Conservation (phyloP, 441 rosid genomes). For the Viola pubescens region DNA sequence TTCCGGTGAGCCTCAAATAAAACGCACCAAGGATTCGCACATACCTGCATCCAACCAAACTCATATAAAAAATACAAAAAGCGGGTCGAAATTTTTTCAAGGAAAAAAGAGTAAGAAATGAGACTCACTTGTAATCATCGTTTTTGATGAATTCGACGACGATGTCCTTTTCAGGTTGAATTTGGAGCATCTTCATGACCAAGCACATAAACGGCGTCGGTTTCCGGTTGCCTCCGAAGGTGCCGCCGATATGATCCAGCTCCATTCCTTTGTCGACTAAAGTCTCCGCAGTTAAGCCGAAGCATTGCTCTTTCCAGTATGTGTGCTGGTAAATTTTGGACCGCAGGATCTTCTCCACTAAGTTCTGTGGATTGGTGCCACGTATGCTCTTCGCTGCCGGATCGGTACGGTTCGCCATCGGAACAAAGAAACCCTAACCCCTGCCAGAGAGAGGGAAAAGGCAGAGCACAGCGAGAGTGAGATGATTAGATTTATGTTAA, state of each 20-base stretch:
- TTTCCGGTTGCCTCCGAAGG: slow-evolving; percentile 73
- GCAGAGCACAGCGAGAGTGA: not conserved
- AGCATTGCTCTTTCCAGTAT: slow-evolving; percentile 95
- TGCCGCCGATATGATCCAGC: slow-evolving; percentile 86
- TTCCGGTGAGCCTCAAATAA: slow-evolving; percentile 77
- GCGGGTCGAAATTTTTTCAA: not conserved
- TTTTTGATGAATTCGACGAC: slow-evolving; percentile 91
- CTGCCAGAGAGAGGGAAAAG: not conserved
- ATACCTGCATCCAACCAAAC: slow-evolving; percentile 37
- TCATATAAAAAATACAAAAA: not conserved
- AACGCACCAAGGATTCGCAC: slow-evolving; percentile 88
- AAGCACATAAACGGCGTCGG: slow-evolving; percentile 91
- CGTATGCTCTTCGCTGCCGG: slow-evolving; percentile 79
- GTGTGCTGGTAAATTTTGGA: slow-evolving; percentile 85
- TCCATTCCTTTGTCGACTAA: slow-evolving; percentile 96
- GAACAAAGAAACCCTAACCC: slow-evolving; percentile 7
- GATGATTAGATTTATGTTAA: not conserved
- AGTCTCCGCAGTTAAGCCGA: slow-evolving; percentile 90
- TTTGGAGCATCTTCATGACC: slow-evolving; percentile 88
- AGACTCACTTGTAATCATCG: slow-evolving; percentile 77
- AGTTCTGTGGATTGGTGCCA: slow-evolving; percentile 91
- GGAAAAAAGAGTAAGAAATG: not conserved
- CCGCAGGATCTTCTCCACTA: slow-evolving; percentile 78
- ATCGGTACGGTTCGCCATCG: slow-evolving; percentile 90
- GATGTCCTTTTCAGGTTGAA: slow-evolving; percentile 92